phyloP scores from a whole-genome alignment of 257 asterid genomes.

The Paraleonurus japonicus region DNA sequence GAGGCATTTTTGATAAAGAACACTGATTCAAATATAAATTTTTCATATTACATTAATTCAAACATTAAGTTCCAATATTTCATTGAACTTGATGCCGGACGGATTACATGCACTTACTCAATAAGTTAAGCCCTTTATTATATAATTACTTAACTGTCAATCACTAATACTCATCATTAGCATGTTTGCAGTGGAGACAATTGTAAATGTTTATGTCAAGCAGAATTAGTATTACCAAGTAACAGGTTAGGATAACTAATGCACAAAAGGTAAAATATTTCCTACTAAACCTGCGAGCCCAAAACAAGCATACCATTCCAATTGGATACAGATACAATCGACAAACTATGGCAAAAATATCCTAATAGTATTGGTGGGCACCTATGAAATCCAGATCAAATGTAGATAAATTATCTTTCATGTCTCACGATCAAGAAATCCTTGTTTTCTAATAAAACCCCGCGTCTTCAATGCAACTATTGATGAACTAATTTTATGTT shows the following conservation, averaged over 20 bases:
- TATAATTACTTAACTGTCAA: no score
- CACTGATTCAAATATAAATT: background rate
- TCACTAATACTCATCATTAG: background rate
- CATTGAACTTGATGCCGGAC: background rate
- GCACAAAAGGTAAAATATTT: background rate
- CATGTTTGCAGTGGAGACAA: background rate
- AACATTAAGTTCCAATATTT: background rate
- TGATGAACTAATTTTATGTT: background rate
- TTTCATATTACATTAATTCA: background rate
- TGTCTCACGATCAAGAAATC: background rate
- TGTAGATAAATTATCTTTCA: slow-evolving; percentile 7
- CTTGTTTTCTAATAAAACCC: background rate
- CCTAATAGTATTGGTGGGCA: background rate
- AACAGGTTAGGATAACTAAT: background rate
- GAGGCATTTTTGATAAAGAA: slow-evolving; percentile 14
- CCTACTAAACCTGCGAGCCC: background rate
- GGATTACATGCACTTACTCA: background rate
- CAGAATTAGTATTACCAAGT: background rate
- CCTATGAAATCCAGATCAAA: background rate
- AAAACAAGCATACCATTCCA: background rate
- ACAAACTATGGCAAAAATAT: background rate
- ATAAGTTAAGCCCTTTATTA: no score
- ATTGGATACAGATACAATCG: background rate
- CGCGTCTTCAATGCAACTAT: background rate
- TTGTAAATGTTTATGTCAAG: background rate